Conservation (phyloP, 2,329 filamentous ascomycete species). For the Trichoderma guizhouense region DNA sequence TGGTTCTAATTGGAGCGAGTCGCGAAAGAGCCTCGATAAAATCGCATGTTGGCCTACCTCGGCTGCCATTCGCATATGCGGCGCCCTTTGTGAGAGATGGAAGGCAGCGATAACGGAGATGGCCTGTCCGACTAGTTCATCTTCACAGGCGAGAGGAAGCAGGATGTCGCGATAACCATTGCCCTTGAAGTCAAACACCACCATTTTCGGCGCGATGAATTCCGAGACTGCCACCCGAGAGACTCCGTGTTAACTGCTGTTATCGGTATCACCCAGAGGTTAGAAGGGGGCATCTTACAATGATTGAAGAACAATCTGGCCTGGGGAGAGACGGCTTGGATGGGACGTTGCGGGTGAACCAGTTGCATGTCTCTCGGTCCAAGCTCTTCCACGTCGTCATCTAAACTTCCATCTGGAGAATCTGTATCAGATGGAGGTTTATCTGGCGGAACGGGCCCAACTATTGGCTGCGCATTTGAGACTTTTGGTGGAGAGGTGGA, state of each 20-base stretch:
- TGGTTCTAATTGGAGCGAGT: constrained; percentile 9
- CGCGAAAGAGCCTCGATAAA: constrained; percentile 4
- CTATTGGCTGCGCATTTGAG: not conserved
- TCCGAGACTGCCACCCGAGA: not conserved
- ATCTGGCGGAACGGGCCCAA: not conserved
- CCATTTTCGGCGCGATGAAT: constrained; percentile 12
- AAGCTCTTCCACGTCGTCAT: constrained; percentile 4
- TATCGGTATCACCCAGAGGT: not conserved
- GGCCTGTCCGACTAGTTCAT: constrained; percentile 6
- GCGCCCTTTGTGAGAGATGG: constrained; percentile 3
- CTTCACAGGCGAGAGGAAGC: constrained; percentile 7
- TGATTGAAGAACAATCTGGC: constrained; percentile 2
- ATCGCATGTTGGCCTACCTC: constrained; percentile 14
- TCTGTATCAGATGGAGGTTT: not conserved
- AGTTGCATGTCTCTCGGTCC: not conserved
- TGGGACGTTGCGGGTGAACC: not conserved
- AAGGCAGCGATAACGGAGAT: constrained; percentile 13
- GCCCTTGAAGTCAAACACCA: constrained; percentile 5
- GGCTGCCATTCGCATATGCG: constrained; percentile 11
- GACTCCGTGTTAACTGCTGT: not conserved
- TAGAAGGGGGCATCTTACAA: not conserved
- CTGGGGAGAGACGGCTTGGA: constrained; percentile 4
- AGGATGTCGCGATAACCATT: constrained; percentile 12
- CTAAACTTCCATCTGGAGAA: not conserved
- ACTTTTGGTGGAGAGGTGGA: not conserved